These are phyloP conservation scores for Phytophthora hybrid DNA, from an alignment of 352 stramenopile genomes.

Conservation along the genomic window DNA sequence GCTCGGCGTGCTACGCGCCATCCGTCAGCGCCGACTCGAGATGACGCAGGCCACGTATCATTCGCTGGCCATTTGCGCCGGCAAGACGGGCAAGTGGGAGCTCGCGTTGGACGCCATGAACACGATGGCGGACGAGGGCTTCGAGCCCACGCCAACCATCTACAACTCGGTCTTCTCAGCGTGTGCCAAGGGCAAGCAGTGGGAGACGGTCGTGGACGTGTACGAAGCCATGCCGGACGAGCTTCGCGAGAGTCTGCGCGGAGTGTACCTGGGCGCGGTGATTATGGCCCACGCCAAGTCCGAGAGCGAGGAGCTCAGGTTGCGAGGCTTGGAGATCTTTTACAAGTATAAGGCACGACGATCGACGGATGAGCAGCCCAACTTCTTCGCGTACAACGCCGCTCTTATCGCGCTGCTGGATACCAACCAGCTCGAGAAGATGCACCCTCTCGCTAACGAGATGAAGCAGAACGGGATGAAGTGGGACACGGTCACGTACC, in stretches of 20 bases:
- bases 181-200: constrained; percentile 80
- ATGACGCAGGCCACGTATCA: constrained; percentile 86
- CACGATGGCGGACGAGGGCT: constrained; percentile 58
- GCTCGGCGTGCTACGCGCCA: constrained; percentile 69
- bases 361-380: constrained; percentile 51
- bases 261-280: constrained; percentile 71
- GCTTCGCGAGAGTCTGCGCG: constrained; percentile 45
- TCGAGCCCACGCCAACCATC: constrained; percentile 70
- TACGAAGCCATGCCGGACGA: constrained; percentile 67
- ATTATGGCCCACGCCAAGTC: constrained; percentile 83
- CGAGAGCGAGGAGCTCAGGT: constrained; percentile 38
- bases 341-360: constrained; percentile 44
- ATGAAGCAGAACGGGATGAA: constrained; percentile 69
- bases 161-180: constrained; percentile 86
- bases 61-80: constrained; percentile 80
- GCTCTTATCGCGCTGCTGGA: constrained; percentile 67
- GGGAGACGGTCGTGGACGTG: constrained; percentile 68
- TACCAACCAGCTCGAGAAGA: constrained; percentile 59
- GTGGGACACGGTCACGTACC: constrained; percentile 79
- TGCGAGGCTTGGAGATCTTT: constrained; percentile 66
- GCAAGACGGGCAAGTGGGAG: constrained; percentile 80
- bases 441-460: constrained; percentile 60
- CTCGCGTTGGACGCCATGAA: constrained; percentile 70
- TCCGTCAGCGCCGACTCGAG: constrained; percentile 60
- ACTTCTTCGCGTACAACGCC: constrained; percentile 80